phyloP scores from a whole-genome alignment of 352 stramenopile genomes.

The Globisporangium iwayamae region DNA sequence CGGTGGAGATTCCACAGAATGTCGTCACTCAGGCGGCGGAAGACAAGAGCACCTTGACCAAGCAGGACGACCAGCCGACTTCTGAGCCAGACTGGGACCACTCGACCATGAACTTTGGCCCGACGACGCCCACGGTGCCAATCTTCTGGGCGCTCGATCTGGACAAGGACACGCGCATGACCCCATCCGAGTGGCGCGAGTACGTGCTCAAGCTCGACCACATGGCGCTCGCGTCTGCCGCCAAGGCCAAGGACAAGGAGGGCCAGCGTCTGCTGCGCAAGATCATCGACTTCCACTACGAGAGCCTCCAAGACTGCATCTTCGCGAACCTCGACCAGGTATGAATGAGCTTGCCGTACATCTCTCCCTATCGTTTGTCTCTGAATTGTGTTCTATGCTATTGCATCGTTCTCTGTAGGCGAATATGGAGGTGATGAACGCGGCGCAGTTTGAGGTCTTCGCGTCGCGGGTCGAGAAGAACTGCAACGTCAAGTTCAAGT shows the following conservation, averaged over 20 bases:
- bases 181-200: constrained; percentile 19
- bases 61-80: background rate
- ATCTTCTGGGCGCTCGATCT: constrained; percentile 22
- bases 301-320: constrained; percentile 27
- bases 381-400: background rate
- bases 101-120: background rate
- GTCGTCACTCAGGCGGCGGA: no score
- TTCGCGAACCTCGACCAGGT: constrained; percentile 16
- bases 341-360: background rate
- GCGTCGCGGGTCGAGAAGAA: constrained; percentile 19
- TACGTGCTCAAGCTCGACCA: constrained; percentile 25
- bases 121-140: background rate
- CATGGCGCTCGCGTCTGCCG: constrained; percentile 16
- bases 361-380: background rate
- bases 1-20: no score
- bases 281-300: constrained; percentile 31
- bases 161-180: constrained; percentile 19
- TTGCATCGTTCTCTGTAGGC: background rate
- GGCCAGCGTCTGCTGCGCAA: constrained; percentile 17
- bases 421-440: constrained; percentile 14
- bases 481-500: constrained; percentile 54
- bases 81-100: background rate
- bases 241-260: constrained; percentile 15
- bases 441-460: constrained; percentile 17
- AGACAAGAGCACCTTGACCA: no score